Percentiles rank a stretch among this genome's conserved stretches.
Conservation (phyloP, 2,329 filamentous ascomycete genomes). For the Coniochaeta sp. region DNA sequence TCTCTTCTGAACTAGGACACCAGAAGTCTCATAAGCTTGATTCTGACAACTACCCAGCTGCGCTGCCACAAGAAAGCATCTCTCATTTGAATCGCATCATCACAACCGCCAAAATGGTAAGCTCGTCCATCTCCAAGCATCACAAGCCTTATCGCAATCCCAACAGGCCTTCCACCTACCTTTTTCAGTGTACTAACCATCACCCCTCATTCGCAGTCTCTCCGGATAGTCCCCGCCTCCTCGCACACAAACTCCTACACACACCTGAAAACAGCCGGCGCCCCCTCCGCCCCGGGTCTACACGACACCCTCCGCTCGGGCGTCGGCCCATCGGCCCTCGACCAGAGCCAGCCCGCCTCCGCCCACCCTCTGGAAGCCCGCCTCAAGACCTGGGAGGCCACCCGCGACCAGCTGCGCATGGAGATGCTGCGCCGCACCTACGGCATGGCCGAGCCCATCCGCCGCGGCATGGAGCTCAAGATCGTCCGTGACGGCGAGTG, state of each 20-base stretch:
- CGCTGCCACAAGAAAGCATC: neutral
- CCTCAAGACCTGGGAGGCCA: conserved; percentile 81
- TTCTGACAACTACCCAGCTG: neutral
- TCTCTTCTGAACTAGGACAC: neutral
- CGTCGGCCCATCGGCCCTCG: conserved; percentile 54
- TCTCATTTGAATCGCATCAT: conserved; percentile 1
- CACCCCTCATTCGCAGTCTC: conserved; percentile 48
- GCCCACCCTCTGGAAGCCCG: conserved; percentile 88
- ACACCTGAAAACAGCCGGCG: conserved; percentile 55
- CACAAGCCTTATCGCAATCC: neutral
- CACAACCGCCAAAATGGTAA: conserved; percentile 40
- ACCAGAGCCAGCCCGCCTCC: conserved; percentile 37
- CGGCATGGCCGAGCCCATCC: conserved; percentile 86
- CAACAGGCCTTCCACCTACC: neutral
- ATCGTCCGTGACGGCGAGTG: conserved; percentile 75
- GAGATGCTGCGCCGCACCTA: conserved; percentile 78
- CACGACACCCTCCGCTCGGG: conserved; percentile 89
- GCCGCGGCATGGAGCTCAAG: conserved; percentile 91
- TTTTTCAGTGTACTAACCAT: conserved; percentile 5
- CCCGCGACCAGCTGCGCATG: conserved; percentile 84
- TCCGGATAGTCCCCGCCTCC: conserved; percentile 77
- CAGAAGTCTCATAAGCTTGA: neutral
- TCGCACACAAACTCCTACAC: conserved; percentile 58
- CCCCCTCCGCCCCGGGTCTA: conserved; percentile 85
- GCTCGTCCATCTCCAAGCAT: conserved; percentile 10